Evolutionary conservation across 2,329 filamentous ascomycete species (phyloP), one percentile per base, ranked within the genome.

Genomic region (Alternaria solani): DNA sequence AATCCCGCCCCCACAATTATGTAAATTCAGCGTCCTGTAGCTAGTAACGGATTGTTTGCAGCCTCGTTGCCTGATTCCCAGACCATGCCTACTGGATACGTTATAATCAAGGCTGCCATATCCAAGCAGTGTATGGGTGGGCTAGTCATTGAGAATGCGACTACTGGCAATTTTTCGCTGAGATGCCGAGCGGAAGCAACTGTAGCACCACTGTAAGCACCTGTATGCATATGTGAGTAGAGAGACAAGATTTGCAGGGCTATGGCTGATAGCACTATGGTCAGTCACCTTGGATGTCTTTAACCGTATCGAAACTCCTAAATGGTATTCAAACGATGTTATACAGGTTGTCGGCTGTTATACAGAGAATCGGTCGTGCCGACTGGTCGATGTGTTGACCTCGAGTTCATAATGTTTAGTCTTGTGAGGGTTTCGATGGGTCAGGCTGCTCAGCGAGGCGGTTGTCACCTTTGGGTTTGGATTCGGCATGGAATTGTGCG

Each of bases 401-500:
- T 42, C 46, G 38, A 3, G 18, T 49, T 8, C n/a, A 28, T 26
- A 26, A 3, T 11, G 12, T 57, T 20, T 38, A 64, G 34, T 69
- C 67, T 32, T 67, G 18, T 16, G 63, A 30, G 34, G 64, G 41
- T 14, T 65, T 67, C 7, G 59, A 9, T 25, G 67, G 60, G 2
- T 58, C 42, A 0, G 68, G 59, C 26, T 69, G 68, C 30, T 63
- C 64, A 26, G 67, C 63, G 28, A 72, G 65, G 12, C 69, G 65
- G 26, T 71, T 64, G 12, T 70, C 70, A 36, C 66, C 67, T 32
- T 71, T 69, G 26, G 69, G 67, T 36, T 65, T 70, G 1, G 70
- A 67, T 30, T 75, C 67, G n/a, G 70, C 63, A 28, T 75, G 70
- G 56, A 77, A 78, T 9, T 75, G 69, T 25, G 76, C 67, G 2